phyloP scores from a whole-genome alignment of 495 filamentous ascomycete species.

The Xylaria castorea region DNA sequence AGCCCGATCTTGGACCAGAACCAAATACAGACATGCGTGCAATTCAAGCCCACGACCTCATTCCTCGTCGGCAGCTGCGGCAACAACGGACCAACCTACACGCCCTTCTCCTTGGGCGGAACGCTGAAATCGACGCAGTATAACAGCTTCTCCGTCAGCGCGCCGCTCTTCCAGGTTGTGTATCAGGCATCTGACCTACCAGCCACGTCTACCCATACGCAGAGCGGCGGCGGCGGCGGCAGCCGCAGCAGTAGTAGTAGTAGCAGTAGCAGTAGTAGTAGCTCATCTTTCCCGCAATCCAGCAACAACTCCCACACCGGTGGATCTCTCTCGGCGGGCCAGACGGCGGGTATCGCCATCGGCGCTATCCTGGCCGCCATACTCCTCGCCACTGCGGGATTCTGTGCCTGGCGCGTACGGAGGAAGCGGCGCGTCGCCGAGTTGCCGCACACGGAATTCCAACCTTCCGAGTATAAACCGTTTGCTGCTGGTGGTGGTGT shows the following conservation, averaged over 20 bases:
- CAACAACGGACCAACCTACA: neutral
- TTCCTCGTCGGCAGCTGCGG: constrained; percentile 26
- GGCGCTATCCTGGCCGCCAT: constrained; percentile 5
- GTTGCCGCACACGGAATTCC: neutral
- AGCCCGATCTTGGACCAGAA: neutral
- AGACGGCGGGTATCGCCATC: constrained; percentile 7
- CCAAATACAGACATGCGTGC: constrained; percentile 43
- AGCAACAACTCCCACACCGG: neutral
- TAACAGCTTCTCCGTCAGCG: constrained; percentile 32
- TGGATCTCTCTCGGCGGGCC: constrained; percentile 1
- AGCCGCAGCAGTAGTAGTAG: neutral
- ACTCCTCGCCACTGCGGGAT: neutral
- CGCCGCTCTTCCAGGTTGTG: constrained; percentile 43
- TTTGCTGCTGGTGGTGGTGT: neutral
- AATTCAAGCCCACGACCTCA: constrained; percentile 20
- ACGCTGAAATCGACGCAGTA: constrained; percentile 3
- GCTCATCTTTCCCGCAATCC: neutral
- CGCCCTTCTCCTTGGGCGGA: constrained; percentile 17
- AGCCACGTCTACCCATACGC: neutral
- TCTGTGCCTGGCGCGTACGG: constrained; percentile 3
- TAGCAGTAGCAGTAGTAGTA: neutral
- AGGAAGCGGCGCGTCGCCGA: neutral
- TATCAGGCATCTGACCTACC: constrained; percentile 35
- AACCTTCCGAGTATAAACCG: constrained; percentile 5
- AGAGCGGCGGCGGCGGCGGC: too few species aligned